Evolutionary conservation across 306 rosid species (phyloP), one percentile per base, ranked within the genome.

Genomic region (Erythrophleum fordii): DNA sequence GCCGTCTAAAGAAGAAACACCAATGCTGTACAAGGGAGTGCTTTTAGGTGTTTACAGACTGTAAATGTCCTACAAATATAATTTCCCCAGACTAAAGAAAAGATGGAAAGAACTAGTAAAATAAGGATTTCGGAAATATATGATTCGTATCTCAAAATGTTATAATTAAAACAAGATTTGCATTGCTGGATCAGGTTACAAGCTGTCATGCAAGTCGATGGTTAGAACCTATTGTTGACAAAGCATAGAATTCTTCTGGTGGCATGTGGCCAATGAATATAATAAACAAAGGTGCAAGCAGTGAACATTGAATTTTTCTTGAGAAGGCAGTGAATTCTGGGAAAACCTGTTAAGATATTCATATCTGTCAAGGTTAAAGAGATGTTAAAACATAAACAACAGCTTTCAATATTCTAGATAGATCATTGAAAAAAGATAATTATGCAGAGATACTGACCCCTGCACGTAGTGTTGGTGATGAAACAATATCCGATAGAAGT

Each of bases 401-500:
- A 76, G 66, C 28, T 52, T 35, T 23, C 11, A 8, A 22, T 48
- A 45, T 20, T 44, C 16, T 29, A 45, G 39, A 59, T 61, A 25
- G 28, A 67, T 62, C 49, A 58, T 5, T 16, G 60, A 42, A 45
- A 41, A 68, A 62, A 48, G 80, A 68, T 26, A 80, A 12, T 61
- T 76, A 80, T 45, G 62, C 48, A 72, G 79, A 41, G 69, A 87
- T 78, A 82, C 97, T 88, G 86, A 95, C 99, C 94, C 96, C 97
- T 34, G 89, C 89, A 69, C 98, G 98, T 18, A 95, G 65, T 55
- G 99, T 92, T 69, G 94, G 96, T 67, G 99, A 95, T 70, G 97
- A 86, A 82, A 92, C 92, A 76, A 95, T 88, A 85, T 95, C 98
- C 56, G 99, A 87, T 78, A 95, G 86, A 84, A 95, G 90, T 14